Evolutionary conservation across 306 rosid genomes (phyloP).

Genomic region (Boehmeria nivea): DNA sequence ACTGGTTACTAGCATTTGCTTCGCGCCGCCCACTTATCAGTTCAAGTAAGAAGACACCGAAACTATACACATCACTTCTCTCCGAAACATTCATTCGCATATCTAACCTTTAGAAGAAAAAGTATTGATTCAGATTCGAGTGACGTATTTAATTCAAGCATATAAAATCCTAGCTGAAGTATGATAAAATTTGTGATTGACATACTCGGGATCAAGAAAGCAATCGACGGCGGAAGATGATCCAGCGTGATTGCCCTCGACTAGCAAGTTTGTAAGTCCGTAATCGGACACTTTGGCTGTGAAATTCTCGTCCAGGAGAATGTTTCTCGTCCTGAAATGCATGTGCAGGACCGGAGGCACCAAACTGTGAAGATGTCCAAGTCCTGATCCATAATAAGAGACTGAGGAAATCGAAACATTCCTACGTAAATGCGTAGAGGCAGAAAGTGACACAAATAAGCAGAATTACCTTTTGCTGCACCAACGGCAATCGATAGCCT

Average conservation of each 20-base stretch:
- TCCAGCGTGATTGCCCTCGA: constrained; percentile 29
- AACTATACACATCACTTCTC: constrained; percentile 61
- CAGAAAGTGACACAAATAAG: not conserved
- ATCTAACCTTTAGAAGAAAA: constrained; percentile 42
- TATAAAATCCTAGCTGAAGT: not conserved
- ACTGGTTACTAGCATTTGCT: constrained; percentile 33
- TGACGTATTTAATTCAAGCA: not conserved
- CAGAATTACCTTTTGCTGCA: constrained; percentile 54
- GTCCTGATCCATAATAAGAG: constrained; percentile 35
- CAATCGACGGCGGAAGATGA: constrained; percentile 52
- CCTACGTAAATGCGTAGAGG: not conserved
- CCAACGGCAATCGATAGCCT: constrained; percentile 61
- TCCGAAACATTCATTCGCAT: constrained; percentile 34
- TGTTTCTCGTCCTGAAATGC: constrained; percentile 59
- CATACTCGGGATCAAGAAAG: constrained; percentile 71
- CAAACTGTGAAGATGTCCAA: constrained; percentile 59
- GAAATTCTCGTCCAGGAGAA: constrained; percentile 52
- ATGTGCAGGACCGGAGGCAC: constrained; percentile 64
- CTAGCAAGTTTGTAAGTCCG: constrained; percentile 46
- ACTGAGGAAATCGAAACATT: not conserved
- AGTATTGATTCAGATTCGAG: not conserved
- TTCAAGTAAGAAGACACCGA: constrained; percentile 71
- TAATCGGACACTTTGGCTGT: constrained; percentile 61
- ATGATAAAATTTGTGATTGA: constrained; percentile 6
- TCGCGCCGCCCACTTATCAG: constrained; percentile 59